Evolutionary conservation across 1,284 basidiomycete species (phyloP).

Genomic region (Omphalotus olearius): DNA sequence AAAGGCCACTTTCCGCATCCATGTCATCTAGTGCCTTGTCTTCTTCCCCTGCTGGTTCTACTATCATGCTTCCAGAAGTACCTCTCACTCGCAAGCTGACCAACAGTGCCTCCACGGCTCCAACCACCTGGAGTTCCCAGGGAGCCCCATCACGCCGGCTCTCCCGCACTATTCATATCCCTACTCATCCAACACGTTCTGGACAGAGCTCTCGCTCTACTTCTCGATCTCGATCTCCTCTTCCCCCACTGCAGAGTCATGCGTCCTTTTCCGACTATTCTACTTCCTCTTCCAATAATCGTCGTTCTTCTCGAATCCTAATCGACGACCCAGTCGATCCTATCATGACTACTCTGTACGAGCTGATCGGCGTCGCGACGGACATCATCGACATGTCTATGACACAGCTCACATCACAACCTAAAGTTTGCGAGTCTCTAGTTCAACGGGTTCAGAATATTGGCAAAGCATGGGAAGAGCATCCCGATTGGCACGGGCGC

Average conservation of each 20-base stretch:
- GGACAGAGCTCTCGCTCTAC: conserved; percentile 90
- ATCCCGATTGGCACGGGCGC: conserved; percentile 96
- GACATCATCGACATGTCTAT: conserved; percentile 92
- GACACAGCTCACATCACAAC: conserved; percentile 77
- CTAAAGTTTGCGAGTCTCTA: conserved; percentile 82
- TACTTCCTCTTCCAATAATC: conserved; percentile 47
- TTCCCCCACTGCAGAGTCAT: conserved; percentile 71
- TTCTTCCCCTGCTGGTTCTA: conserved; percentile 54
- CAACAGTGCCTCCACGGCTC: conserved; percentile 33
- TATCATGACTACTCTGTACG: conserved; percentile 90
- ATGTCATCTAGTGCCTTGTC: conserved; percentile 47
- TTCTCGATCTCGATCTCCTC: conserved; percentile 91
- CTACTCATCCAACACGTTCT: conserved; percentile 62
- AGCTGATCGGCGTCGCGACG: conserved; percentile 91
- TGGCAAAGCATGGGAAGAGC: conserved; percentile 94
- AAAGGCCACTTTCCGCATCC: conserved; percentile 48
- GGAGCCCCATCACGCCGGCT: conserved; percentile 64
- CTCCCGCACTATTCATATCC: conserved; percentile 78
- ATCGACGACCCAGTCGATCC: conserved; percentile 81
- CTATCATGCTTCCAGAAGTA: conserved; percentile 53
- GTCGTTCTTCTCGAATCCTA: conserved; percentile 69
- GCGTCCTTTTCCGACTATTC: conserved; percentile 58
- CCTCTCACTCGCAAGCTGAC: conserved; percentile 61
- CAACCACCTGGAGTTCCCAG: conserved; percentile 53
- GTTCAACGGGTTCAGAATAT: conserved; percentile 90